These are phyloP conservation scores for Debaryomycetaceae sp. DNA, from an alignment of 1,139 yeast species.

Conservation along the genomic window DNA sequence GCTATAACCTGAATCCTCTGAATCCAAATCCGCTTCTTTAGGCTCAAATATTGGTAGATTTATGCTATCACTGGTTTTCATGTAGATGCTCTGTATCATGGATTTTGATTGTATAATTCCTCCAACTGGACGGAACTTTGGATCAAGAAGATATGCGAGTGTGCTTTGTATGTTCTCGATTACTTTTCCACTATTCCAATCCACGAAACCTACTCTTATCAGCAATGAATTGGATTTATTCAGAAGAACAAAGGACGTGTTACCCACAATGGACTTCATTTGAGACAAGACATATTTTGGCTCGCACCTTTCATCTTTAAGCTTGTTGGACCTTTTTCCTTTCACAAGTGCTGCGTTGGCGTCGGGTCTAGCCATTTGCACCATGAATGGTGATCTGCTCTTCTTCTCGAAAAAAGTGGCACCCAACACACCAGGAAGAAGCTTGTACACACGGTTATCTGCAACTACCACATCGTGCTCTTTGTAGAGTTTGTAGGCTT, in stretches of 20 bases:
- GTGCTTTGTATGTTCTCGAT: slow-evolving; percentile 56
- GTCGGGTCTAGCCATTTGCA: slow-evolving; percentile 59
- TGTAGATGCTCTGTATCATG: slow-evolving; percentile 48
- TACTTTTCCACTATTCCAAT: slow-evolving; percentile 42
- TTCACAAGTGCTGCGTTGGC: slow-evolving; percentile 35
- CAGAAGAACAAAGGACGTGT: slow-evolving; percentile 58
- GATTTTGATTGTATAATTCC: slow-evolving; percentile 46
- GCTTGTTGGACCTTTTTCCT: slow-evolving; percentile 33
- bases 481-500: slow-evolving; percentile 45
- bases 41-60: slow-evolving; percentile 44
- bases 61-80: slow-evolving; percentile 62
- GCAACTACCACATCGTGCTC: slow-evolving; percentile 66
- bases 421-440: slow-evolving; percentile 55
- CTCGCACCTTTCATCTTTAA: slow-evolving; percentile 57
- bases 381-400: slow-evolving; percentile 60
- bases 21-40: slow-evolving; percentile 9
- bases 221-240: slow-evolving; percentile 52
- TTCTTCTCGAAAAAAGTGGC: slow-evolving; percentile 55
- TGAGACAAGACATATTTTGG: slow-evolving; percentile 59
- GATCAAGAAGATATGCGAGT: slow-evolving; percentile 47
- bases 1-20: neutral
- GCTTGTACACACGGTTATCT: slow-evolving; percentile 61
- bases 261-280: slow-evolving; percentile 56
- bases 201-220: slow-evolving; percentile 52
- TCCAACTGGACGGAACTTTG: slow-evolving; percentile 52